Percentiles rank a stretch among this genome's conserved stretches.
Conservation (phyloP, 2,329 filamentous ascomycete species). For the Tolypocladium pustulatum region DNA sequence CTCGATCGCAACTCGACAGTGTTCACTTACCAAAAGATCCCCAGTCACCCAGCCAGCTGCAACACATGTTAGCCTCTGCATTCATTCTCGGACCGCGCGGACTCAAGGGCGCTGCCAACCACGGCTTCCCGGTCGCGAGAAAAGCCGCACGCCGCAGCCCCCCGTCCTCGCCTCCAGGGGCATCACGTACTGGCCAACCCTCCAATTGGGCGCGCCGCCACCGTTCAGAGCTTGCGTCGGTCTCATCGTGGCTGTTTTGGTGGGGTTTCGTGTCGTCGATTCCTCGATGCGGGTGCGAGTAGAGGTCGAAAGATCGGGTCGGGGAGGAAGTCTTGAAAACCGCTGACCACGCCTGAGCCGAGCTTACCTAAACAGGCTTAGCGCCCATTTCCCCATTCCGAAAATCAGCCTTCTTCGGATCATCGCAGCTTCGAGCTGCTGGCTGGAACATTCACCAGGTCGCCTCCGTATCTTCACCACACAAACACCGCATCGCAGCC, state of each 20-base stretch:
- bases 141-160: slow-evolving; percentile 19
- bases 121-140: slow-evolving; percentile 7
- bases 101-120: not conserved
- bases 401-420: slow-evolving; percentile 10
- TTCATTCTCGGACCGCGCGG: not conserved
- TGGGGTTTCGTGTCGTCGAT: slow-evolving; percentile 11
- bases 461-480: not conserved
- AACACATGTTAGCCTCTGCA: slow-evolving; percentile 13
- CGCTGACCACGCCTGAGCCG: slow-evolving; percentile 15
- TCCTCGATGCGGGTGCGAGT: slow-evolving; percentile 12
- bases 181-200: slow-evolving; percentile 23
- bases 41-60: slow-evolving; percentile 65
- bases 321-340: slow-evolving; percentile 13
- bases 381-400: slow-evolving; percentile 10
- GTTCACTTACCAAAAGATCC: slow-evolving; percentile 59
- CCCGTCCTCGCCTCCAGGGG: slow-evolving; percentile 2
- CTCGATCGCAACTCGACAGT: not conserved
- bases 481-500: not conserved
- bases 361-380: slow-evolving; percentile 24
- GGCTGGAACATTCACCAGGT: not conserved
- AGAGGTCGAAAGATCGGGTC: slow-evolving; percentile 14
- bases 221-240: slow-evolving; percentile 27
- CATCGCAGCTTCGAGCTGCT: not conserved
- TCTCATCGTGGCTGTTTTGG: slow-evolving; percentile 25
- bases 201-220: slow-evolving; percentile 22